phyloP scores from a whole-genome alignment of 2,329 filamentous ascomycete species.

The Graphiopsis chlorocephala region DNA sequence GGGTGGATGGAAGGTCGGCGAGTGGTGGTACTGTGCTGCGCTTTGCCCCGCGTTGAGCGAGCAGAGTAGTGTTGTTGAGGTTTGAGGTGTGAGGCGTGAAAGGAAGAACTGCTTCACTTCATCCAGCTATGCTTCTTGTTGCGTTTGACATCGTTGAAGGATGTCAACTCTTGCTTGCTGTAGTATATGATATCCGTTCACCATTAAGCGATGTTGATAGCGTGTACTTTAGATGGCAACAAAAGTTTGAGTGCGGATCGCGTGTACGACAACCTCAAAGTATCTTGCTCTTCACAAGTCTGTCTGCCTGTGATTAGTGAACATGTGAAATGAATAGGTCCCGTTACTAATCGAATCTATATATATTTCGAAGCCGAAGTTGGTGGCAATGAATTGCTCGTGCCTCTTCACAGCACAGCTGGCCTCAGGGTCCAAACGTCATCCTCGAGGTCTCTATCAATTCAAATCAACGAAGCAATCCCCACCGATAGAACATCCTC shows the following conservation, averaged over 20 bases:
- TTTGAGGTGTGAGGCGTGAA: neutral
- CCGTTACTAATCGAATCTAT: neutral
- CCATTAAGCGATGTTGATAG: neutral
- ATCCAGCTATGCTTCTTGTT: neutral
- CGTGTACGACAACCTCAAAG: neutral
- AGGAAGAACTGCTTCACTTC: neutral
- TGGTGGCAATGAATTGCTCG: neutral
- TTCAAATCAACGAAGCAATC: neutral
- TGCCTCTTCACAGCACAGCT: neutral
- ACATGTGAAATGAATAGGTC: neutral
- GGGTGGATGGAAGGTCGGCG: conserved; percentile 47
- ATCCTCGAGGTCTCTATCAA: neutral
- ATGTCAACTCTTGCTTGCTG: neutral
- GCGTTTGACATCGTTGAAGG: neutral
- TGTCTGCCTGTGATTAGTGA: neutral
- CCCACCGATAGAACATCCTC: neutral
- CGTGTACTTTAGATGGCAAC: neutral
- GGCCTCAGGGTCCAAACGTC: conserved; percentile 4
- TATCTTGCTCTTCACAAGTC: neutral
- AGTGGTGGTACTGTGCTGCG: conserved; percentile 64
- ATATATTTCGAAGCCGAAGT: neutral
- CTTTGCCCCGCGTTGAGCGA: neutral
- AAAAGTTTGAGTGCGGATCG: neutral
- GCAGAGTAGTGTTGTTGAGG: neutral
- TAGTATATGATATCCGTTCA: neutral